Conservation (phyloP, 305 asterid genomes). For the Nicotiana rustica region DNA sequence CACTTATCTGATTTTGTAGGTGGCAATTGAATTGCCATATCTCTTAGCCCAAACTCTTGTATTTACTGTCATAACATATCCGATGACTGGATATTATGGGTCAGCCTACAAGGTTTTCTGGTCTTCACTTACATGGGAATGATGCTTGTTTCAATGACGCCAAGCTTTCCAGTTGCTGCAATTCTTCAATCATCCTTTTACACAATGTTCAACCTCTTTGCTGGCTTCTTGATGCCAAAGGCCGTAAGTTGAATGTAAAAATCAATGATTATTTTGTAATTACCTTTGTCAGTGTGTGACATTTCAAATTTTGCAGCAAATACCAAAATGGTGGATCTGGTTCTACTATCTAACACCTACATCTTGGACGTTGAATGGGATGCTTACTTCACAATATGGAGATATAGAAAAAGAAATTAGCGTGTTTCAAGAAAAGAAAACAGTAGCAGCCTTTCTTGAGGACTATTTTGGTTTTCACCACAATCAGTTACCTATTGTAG, state of each 20-base stretch:
- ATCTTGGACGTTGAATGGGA: conserved; percentile 58
- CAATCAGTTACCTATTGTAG: conserved; percentile 58
- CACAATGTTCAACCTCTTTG: conserved; percentile 53
- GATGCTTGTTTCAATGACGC: conserved; percentile 66
- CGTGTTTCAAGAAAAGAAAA: conserved; percentile 54
- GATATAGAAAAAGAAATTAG: conserved; percentile 50
- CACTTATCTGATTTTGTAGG: conserved; percentile 46
- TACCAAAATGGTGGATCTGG: conserved; percentile 83
- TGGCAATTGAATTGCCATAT: conserved; percentile 63
- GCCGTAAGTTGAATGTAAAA: conserved; percentile 45
- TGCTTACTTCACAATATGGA: conserved; percentile 51
- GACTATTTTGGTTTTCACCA: conserved; percentile 67
- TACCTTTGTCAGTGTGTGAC: neutral
- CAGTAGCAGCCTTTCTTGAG: conserved; percentile 53
- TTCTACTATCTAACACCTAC: conserved; percentile 57
- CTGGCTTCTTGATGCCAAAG: conserved; percentile 62
- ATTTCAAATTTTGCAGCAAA: conserved; percentile 49
- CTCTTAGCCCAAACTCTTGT: conserved; percentile 53
- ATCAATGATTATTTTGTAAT: neutral
- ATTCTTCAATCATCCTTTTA: conserved; percentile 58
- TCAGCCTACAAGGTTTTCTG: conserved; percentile 61
- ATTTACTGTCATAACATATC: conserved; percentile 64
- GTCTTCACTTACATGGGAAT: conserved; percentile 69
- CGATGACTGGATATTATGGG: conserved; percentile 66
- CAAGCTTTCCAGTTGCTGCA: conserved; percentile 63